Base-by-base conservation (phyloP, 1,139 yeast species). In the Kurtzmaniella quercitrusa region DNA sequence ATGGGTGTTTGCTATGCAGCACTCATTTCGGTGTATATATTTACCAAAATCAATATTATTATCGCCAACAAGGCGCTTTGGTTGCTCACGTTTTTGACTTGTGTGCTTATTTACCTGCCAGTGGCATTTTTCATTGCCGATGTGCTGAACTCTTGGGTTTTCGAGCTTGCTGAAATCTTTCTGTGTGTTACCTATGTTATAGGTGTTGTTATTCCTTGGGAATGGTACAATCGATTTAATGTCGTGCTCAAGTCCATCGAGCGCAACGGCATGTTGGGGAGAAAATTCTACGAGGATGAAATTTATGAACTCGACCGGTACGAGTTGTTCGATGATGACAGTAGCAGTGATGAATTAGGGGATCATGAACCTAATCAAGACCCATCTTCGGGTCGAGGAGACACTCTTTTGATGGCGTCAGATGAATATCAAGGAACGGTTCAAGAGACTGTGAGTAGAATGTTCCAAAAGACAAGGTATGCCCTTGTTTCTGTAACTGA, bases 201-300 rank as follows among this genome's bases (percentile, higher is more conserved):
- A 22, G 76, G 88, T 41, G 86, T 86, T 38, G 85, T 86, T 5
- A 73, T 85, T 15, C 88, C 88, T 0, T 88, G 95, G 95, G 94
- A 84, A 60, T 88, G 95, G 95, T 78, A 88, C 47, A 88, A 86
- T 55, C 73, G 87, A 47, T 75, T 84, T 42, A 76, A 77, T 46
- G 65, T 74, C 12, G 64, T 82, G 22, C 84, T 83, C 65, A 77
- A 77, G 50, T 72, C 71, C n/a, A 77, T 77, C 47, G 95, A 88
- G 52, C 81, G 82, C 42, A 83, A 80, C 45, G 95, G 96, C 1
- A 80, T 88, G 2, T 63, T 88, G 41, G 97, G 97, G 0, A 68
- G 96, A 48, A 79, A 83, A 32, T 77, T 85, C 38, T 85, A 81
- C 56, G 93, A 84, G 48, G 94, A 86, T 46, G 88, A 82, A 47